Conservation (phyloP, 352 stramenopile genomes). For the Pythium aristosporum region DNA sequence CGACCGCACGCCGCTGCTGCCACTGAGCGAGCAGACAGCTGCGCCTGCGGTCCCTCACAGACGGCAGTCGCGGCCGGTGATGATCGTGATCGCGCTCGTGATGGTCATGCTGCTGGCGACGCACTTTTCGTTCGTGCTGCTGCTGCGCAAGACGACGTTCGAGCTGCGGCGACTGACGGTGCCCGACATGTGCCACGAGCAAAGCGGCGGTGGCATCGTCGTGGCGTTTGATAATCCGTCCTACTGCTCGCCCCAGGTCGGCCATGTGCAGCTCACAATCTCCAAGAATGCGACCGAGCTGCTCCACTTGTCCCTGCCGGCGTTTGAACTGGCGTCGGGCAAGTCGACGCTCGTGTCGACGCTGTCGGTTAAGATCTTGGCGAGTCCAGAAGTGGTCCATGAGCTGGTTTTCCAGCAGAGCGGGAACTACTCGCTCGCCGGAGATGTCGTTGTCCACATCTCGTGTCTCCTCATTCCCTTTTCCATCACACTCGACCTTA, state of each 20-base stretch:
- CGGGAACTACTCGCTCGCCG: slow-evolving; percentile 43
- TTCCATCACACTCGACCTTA: slow-evolving; percentile 62
- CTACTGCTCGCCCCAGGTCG: slow-evolving; percentile 66
- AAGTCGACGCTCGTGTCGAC: slow-evolving; percentile 47
- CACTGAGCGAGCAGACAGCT: not conserved
- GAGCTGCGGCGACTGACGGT: slow-evolving; percentile 57
- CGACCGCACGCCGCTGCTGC: slow-evolving; percentile 18
- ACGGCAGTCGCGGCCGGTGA: slow-evolving; percentile 7
- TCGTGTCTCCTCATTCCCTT: slow-evolving; percentile 74
- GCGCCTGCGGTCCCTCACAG: not conserved
- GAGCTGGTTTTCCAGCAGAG: slow-evolving; percentile 46
- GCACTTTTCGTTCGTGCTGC: slow-evolving; percentile 62
- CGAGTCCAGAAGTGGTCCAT: slow-evolving; percentile 46
- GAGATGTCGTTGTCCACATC: slow-evolving; percentile 53
- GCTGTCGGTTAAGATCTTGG: slow-evolving; percentile 48
- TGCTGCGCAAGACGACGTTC: slow-evolving; percentile 62
- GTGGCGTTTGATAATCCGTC: slow-evolving; percentile 74
- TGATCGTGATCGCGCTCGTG: slow-evolving; percentile 14
- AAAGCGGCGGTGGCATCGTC: slow-evolving; percentile 47
- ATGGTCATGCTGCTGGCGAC: slow-evolving; percentile 42
- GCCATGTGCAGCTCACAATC: slow-evolving; percentile 53
- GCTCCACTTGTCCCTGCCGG: slow-evolving; percentile 44
- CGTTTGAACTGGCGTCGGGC: slow-evolving; percentile 54
- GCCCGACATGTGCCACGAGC: slow-evolving; percentile 65
- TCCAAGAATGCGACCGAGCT: slow-evolving; percentile 53